Evolutionary conservation across 2,329 filamentous ascomycete genomes (phyloP), one percentile per base, ranked within the genome.

Genomic region (Sarocladium kiliense): DNA sequence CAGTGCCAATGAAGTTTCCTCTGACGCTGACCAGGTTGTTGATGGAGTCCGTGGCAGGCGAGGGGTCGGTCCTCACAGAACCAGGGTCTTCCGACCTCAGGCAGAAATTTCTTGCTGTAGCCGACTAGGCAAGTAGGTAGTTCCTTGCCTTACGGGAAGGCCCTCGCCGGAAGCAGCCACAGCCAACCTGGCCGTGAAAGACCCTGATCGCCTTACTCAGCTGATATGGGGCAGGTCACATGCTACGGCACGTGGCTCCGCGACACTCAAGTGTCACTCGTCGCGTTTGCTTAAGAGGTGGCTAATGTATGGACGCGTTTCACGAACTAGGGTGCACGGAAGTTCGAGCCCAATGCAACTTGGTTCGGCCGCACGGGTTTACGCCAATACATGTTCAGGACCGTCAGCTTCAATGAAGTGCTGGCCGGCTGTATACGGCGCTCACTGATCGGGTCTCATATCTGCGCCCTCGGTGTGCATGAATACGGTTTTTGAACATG

Each of bases 171-270:
- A 51, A 34, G 47, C 47, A 36, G 47, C 26, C 47, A 36, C 47
- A 21, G 10, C 47, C 47, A 27, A 36, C 3, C 10, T 7, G 7
- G n/a, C 3, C 16, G 14, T 3, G 27, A 27, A 16, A n/a, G 44
- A 47, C 25, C 44, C 44, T 47, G 44, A 30, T 47, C 44, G 27
- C 30, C 30, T 36, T 51, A 21, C 16, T 51, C 47, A 30, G 25
- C 47, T 12, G 9, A 30, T 16, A 23, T 36, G 47, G 47, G 47
- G 47, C 47, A 34, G n/a, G 47, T 51, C 47, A 51, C 47, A 51
- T 51, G 47, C 27, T 51, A 3, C 26, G 12, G 30, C 47, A 51
- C 47, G 47, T 51, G 47, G 27, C 18, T 23, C 10, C 47, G 47
- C 47, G 47, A 16, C 47, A 36, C 16, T 51, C 11, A 19, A 51